Evolutionary conservation across 768 basidiomycete species (phyloP), one percentile per base, ranked within the genome.

Genomic region (Pleurotus citrinopileatus): DNA sequence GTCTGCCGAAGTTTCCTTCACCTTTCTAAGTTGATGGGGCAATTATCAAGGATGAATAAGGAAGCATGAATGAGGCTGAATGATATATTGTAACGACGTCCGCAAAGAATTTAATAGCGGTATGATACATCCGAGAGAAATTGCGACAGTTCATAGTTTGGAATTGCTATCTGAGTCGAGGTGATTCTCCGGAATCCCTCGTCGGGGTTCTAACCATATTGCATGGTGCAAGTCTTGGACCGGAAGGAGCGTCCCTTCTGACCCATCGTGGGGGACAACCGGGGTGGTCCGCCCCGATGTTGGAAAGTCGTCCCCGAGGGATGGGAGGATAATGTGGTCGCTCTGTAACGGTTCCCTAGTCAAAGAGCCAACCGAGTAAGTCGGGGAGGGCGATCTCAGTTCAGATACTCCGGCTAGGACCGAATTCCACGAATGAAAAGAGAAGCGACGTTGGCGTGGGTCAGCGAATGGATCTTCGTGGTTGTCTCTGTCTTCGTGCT

Each of bases 211-310:
- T 19, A 28, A 51, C 48, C 48, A 51, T 36, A 34, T 51, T 22
- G 48, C 32, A 19, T 51, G 15, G 20, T 34, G 65, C 53, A 67
- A 65, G 12, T 60, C 60, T 50, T 63, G 60, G n/a, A n/a, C n/a
- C n/a, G n/a, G n/a, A 29, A 60, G 54, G 26, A 58, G 59, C 12
- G 60, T 57, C 29, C 57, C 63, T 27, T 67, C 59, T 2, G 61
- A 58, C 25, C 60, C 63, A 28, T 59, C 60, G 47, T 65, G 61
- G 7, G 62, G 58, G 10, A 68, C 66, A 46, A 66, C 40, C 12
- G 70, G 70, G 15, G 70, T 68, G 19, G 55, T 65, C 15, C 65
- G 58, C 22, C 63, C 64, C 13, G 68, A 69, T 20, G 65, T 61
- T 13, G 67, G 67, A 51, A 68, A 65, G 19, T 65, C 62, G 43